phyloP scores from a whole-genome alignment of 78 protist genomes.

The Diacronema lutheri region DNA sequence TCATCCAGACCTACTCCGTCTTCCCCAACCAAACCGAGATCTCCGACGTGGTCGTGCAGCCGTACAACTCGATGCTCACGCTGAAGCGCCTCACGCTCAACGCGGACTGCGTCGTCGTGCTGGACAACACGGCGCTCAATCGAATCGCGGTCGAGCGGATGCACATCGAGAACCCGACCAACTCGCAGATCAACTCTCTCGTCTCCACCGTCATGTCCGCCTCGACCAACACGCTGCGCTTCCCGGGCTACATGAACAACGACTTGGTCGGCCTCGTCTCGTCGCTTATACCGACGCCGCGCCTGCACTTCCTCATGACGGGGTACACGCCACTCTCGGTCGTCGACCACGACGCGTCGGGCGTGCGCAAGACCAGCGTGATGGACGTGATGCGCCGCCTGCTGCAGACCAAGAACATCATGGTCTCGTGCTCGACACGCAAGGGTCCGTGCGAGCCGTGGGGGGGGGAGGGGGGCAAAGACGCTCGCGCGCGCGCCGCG shows the following conservation, averaged over 20 bases:
- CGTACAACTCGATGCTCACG: constrained; percentile 95
- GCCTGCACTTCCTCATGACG: constrained; percentile 99
- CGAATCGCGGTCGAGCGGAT: constrained; percentile 88
- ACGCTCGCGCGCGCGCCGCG: no score
- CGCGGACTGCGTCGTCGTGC: constrained; percentile 89
- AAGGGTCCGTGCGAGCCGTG: constrained; percentile 25
- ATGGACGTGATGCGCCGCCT: constrained; percentile 98
- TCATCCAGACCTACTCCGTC: constrained; percentile 96
- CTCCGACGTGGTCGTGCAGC: constrained; percentile 93
- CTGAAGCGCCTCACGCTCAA: constrained; percentile 86
- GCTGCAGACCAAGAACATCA: constrained; percentile 92
- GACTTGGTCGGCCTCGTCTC: constrained; percentile 94
- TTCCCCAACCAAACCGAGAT: constrained; percentile 43
- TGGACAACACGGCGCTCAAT: constrained; percentile 96
- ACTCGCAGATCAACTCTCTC: constrained; percentile 17
- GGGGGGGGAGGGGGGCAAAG: no score
- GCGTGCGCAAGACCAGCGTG: constrained; percentile 96
- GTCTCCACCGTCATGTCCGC: constrained; percentile 97
- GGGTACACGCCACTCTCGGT: constrained; percentile 38
- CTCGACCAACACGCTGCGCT: constrained; percentile 92
- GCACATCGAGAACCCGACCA: constrained; percentile 74
- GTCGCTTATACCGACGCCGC: constrained; percentile 98
- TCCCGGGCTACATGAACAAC: constrained; percentile 82
- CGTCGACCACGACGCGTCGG: constrained; percentile 15
- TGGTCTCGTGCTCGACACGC: constrained; percentile 78